Percentiles rank a stretch among this genome's conserved stretches.
These are phyloP conservation scores for Oxytropis ochrocephala DNA, from an alignment of 306 rosid genomes.

Conservation along the genomic window DNA sequence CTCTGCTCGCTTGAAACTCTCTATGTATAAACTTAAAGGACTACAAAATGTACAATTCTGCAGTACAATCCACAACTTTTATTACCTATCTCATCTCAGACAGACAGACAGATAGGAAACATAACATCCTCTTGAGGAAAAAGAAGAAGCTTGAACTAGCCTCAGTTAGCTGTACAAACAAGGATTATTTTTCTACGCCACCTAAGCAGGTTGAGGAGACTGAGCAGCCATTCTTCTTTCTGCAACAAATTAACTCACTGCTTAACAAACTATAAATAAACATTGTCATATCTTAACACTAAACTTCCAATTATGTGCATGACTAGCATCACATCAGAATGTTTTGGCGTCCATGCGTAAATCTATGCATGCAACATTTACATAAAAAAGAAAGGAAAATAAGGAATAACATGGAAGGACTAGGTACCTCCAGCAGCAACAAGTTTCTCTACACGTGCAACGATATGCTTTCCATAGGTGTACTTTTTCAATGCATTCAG, in stretches of 20 bases:
- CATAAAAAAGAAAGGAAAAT: too few species aligned
- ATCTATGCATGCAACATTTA: too few species aligned
- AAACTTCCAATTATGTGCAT: not conserved
- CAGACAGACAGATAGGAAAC: constrained; percentile 26
- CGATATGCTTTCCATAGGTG: constrained; percentile 94
- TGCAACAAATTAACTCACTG: constrained; percentile 32
- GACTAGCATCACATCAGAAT: too few species aligned
- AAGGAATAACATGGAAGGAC: not conserved
- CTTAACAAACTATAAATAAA: not conserved
- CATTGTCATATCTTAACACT: too few species aligned
- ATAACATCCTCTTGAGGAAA: constrained; percentile 28
- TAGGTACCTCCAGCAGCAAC: constrained; percentile 92
- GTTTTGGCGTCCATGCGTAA: too few species aligned
- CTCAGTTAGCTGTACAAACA: constrained; percentile 95
- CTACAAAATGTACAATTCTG: constrained; percentile 92
- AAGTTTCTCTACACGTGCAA: constrained; percentile 95
- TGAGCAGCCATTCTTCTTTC: constrained; percentile 98
- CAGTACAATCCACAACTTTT: constrained; percentile 62
- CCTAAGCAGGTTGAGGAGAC: constrained; percentile 64
- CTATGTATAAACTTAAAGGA: constrained; percentile 63
- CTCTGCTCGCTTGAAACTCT: constrained; percentile 33
- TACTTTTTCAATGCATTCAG: constrained; percentile 91
- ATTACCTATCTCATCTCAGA: constrained; percentile 38
- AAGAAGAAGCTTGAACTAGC: constrained; percentile 61
- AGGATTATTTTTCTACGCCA: constrained; percentile 33